These are phyloP conservation scores for Colletotrichum sp. DNA, from an alignment of 2,329 filamentous ascomycete species.

Conservation along the genomic window DNA sequence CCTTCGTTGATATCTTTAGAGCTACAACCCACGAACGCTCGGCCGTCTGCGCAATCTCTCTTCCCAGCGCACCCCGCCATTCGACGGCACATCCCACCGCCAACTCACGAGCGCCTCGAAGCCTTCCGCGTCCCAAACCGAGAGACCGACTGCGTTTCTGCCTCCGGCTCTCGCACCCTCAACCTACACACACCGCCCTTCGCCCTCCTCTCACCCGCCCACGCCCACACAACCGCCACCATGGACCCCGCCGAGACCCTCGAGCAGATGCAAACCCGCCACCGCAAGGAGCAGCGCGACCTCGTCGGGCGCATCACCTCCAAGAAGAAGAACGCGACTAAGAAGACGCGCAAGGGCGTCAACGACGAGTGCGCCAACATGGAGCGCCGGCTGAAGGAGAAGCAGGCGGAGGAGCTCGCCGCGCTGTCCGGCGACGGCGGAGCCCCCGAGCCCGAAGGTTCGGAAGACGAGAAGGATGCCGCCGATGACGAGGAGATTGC, in stretches of 20 bases:
- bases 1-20: background rate
- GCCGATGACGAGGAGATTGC: conserved; percentile 24
- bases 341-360: conserved; percentile 79
- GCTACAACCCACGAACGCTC: background rate
- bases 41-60: background rate
- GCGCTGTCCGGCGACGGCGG: conserved; percentile 35
- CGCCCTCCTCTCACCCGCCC: too few species aligned
- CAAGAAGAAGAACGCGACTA: conserved; percentile 97
- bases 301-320: conserved; percentile 85
- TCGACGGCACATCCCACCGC: background rate
- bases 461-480: conserved; percentile 28
- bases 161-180: too few species aligned
- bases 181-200: too few species aligned
- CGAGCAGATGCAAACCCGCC: conserved; percentile 79
- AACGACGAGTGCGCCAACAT: conserved; percentile 77
- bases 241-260: conserved; percentile 56
- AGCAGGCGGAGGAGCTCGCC: conserved; percentile 67
- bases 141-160: too few species aligned
- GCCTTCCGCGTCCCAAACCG: too few species aligned
- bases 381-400: conserved; percentile 69
- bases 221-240: background rate
- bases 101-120: background rate
- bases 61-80: accelerated
- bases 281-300: conserved; percentile 88
- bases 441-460: background rate